These are phyloP conservation scores for Aphanoascus verrucosus DNA, from an alignment of 2,329 filamentous ascomycete species.

Conservation along the genomic window DNA sequence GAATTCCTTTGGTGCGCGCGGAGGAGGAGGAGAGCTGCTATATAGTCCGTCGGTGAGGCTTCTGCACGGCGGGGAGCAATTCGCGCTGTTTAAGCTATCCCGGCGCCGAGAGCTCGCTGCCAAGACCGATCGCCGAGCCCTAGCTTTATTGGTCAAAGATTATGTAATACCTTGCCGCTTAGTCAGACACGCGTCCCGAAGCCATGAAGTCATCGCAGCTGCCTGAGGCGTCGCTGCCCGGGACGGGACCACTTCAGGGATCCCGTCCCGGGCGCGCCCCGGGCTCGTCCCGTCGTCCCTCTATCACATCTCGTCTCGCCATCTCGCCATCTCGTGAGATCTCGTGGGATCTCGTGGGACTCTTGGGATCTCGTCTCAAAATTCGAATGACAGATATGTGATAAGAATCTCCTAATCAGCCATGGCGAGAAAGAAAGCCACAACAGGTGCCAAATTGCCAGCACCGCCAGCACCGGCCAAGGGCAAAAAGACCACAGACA, in stretches of 20 bases:
- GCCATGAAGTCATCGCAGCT: not conserved
- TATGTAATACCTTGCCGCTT: not conserved
- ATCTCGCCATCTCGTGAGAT: too few relatives aligned
- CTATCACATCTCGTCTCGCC: too few relatives aligned
- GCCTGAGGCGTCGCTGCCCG: not conserved
- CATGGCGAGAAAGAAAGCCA: not conserved
- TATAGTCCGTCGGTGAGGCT: too few relatives aligned
- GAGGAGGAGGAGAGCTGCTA: too few relatives aligned
- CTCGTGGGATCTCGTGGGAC: too few relatives aligned
- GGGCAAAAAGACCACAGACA: not conserved
- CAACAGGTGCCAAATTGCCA: not conserved
- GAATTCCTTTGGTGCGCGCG: too few relatives aligned
- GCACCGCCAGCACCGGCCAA: not conserved
- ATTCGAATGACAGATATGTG: not conserved
- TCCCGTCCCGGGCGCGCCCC: too few relatives aligned
- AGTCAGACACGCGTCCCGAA: slow-evolving; percentile 6
- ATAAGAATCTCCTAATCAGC: not conserved
- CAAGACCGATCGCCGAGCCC: too few relatives aligned
- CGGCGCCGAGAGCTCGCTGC: too few relatives aligned
- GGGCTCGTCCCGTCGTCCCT: too few relatives aligned
- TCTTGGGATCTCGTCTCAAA: too few relatives aligned
- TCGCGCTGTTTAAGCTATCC: not conserved
- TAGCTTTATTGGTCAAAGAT: not conserved
- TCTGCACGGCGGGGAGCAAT: not conserved
- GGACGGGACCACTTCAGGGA: too few relatives aligned